These are phyloP conservation scores for Alternaria sp. DNA, from an alignment of 2,329 filamentous ascomycete species.

Conservation along the genomic window DNA sequence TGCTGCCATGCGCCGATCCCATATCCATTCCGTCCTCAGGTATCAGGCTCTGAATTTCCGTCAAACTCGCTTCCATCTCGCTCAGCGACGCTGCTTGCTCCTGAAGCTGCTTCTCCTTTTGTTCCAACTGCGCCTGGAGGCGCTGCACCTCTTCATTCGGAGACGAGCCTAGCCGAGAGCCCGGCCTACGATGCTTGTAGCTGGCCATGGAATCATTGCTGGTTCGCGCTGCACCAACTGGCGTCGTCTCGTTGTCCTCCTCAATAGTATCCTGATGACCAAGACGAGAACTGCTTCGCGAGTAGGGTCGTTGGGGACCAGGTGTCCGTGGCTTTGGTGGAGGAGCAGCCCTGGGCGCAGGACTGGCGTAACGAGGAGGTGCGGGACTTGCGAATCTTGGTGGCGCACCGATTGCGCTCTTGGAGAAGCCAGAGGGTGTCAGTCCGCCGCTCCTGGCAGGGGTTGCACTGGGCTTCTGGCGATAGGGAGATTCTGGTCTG, in stretches of 20 bases:
- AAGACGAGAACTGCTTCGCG: constrained; percentile 57
- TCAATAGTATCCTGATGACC: constrained; percentile 54
- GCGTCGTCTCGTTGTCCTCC: constrained; percentile 55
- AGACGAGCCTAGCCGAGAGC: constrained; percentile 44
- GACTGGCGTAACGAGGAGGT: constrained; percentile 68
- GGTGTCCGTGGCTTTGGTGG: constrained; percentile 58
- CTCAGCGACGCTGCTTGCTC: constrained; percentile 83
- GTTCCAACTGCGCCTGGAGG: constrained; percentile 77
- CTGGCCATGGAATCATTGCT: constrained; percentile 63
- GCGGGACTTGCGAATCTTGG: constrained; percentile 68
- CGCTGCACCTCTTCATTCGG: constrained; percentile 72
- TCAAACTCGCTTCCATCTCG: constrained; percentile 89
- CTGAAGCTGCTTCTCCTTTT: constrained; percentile 85
- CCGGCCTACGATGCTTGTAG: constrained; percentile 43
- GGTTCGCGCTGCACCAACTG: constrained; percentile 61
- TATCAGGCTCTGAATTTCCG: constrained; percentile 80
- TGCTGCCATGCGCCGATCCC: constrained; percentile 56
- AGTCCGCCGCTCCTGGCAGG: constrained; percentile 64
- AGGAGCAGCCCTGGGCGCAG: constrained; percentile 62
- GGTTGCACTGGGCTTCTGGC: constrained; percentile 61
- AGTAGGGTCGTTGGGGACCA: constrained; percentile 55
- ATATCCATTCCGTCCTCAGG: constrained; percentile 60
- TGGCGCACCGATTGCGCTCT: constrained; percentile 63
- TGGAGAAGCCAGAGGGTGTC: constrained; percentile 63
- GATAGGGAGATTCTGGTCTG: constrained; percentile 86